Evolutionary conservation across 2,329 filamentous ascomycete genomes (phyloP).

Genomic region (Trichoderma arundinaceum): DNA sequence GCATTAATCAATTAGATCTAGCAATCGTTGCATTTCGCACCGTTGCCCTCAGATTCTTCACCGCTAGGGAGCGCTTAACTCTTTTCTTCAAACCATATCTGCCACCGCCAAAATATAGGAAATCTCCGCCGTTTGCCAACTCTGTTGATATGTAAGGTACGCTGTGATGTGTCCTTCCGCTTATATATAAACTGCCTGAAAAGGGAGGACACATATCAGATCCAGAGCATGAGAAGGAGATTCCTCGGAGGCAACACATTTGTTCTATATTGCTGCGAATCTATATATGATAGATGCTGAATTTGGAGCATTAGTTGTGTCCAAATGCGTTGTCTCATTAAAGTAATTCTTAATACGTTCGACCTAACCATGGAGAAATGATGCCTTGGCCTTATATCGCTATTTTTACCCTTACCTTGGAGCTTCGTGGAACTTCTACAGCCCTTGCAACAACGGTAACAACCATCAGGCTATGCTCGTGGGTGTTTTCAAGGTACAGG

Average conservation of each 20-base stretch:
- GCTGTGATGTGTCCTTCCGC: conserved; percentile 1
- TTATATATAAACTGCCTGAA: not conserved
- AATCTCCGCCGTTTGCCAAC: conserved; percentile 3
- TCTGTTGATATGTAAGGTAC: conserved; percentile 1
- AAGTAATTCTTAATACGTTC: too few species aligned
- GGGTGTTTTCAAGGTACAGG: not conserved
- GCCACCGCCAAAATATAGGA: too few species aligned
- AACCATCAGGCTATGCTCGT: not conserved
- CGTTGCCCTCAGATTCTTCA: not conserved
- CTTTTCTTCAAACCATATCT: not conserved
- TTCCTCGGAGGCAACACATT: not conserved
- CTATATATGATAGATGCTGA: not conserved
- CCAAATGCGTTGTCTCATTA: not conserved
- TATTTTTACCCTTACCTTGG: not conserved
- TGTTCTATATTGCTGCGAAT: not conserved
- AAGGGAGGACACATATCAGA: not conserved
- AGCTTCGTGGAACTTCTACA: not conserved
- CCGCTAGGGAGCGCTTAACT: not conserved
- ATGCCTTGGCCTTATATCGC: too few species aligned
- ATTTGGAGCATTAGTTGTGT: not conserved
- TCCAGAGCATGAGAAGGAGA: conserved; percentile 4
- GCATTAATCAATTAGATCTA: not conserved
- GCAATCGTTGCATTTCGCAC: not conserved
- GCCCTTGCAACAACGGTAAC: not conserved
- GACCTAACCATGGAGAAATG: too few species aligned